Conservation (phyloP, 2,329 filamentous ascomycete species). For the Diaporthe capsici region DNA sequence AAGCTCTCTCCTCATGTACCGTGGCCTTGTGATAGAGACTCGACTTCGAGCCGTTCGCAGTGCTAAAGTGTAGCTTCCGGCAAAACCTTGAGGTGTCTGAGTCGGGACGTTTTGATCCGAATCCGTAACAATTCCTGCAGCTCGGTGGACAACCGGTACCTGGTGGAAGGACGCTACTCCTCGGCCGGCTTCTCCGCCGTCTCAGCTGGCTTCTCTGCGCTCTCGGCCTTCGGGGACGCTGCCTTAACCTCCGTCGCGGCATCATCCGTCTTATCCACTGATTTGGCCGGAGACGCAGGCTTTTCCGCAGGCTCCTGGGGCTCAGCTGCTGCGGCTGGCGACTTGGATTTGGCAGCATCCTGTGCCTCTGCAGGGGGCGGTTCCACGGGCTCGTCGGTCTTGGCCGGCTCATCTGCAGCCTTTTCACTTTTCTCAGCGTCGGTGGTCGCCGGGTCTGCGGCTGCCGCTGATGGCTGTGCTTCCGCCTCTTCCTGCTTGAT, state of each 20-base stretch:
- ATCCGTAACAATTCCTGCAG: neutral
- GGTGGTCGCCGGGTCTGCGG: slow-evolving; percentile 48
- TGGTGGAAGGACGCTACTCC: neutral
- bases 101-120: neutral
- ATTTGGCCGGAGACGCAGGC: slow-evolving; percentile 35
- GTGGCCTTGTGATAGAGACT: neutral
- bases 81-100: too few species aligned
- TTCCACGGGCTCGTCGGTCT: slow-evolving; percentile 39
- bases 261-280: slow-evolving; percentile 17
- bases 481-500: slow-evolving; percentile 57
- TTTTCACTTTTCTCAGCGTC: slow-evolving; percentile 43
- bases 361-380: neutral
- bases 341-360: neutral
- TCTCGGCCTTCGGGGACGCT: slow-evolving; percentile 16
- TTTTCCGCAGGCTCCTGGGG: slow-evolving; percentile 45
- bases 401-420: slow-evolving; percentile 39
- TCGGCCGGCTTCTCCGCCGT: slow-evolving; percentile 8
- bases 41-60: neutral
- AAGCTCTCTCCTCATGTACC: neutral
- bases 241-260: slow-evolving; percentile 8
- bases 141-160: too few species aligned
- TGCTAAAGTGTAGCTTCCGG: neutral
- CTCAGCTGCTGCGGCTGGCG: slow-evolving; percentile 33
- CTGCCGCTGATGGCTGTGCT: slow-evolving; percentile 46
- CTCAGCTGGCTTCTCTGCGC: slow-evolving; percentile 1